phyloP scores from a whole-genome alignment of 495 filamentous ascomycete genomes.

The Amorphotheca resinae region DNA sequence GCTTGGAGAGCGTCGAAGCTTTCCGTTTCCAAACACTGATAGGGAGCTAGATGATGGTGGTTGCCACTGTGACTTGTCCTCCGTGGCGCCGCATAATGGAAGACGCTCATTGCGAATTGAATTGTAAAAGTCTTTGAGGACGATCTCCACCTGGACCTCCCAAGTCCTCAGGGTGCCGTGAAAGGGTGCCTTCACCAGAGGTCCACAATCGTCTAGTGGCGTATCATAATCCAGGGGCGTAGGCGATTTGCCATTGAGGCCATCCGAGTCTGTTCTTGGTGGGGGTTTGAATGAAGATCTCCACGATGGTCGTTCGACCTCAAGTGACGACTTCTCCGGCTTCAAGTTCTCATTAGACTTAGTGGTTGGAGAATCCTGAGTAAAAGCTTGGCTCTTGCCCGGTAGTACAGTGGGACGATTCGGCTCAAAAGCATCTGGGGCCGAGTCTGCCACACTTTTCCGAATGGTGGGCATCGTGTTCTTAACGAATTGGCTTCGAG shows the following conservation, averaged over 20 bases:
- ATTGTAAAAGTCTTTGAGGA: slow-evolving; percentile 84
- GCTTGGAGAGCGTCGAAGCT: slow-evolving; percentile 77
- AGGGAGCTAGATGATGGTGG: slow-evolving; percentile 29
- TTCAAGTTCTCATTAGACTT: slow-evolving; percentile 7
- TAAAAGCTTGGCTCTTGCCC: slow-evolving; percentile 20
- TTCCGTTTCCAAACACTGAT: slow-evolving; percentile 41
- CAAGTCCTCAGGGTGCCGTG: slow-evolving; percentile 66
- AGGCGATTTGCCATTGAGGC: slow-evolving; percentile 2
- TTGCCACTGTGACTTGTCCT: slow-evolving; percentile 22
- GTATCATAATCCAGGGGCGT: slow-evolving; percentile 20
- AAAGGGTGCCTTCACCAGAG: slow-evolving; percentile 72
- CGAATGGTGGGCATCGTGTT: slow-evolving; percentile 90
- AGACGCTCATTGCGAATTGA: slow-evolving; percentile 78
- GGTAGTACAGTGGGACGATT: slow-evolving; percentile 29
- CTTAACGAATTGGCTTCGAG: slow-evolving; percentile 80
- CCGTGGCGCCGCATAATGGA: slow-evolving; percentile 56
- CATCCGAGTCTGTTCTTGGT: slow-evolving; percentile 29
- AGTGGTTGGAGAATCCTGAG: slow-evolving; percentile 9
- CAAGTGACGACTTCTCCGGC: slow-evolving; percentile 28
- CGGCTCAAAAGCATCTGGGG: slow-evolving; percentile 50
- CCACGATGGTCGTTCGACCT: slow-evolving; percentile 28
- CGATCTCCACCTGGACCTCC: slow-evolving; percentile 79
- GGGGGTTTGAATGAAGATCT: slow-evolving; percentile 22
- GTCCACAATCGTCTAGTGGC: slow-evolving; percentile 34
- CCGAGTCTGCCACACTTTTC: slow-evolving; percentile 57